phyloP scores from a whole-genome alignment of 208 protist genomes.

The Herpetomonas samuelpessoai region DNA sequence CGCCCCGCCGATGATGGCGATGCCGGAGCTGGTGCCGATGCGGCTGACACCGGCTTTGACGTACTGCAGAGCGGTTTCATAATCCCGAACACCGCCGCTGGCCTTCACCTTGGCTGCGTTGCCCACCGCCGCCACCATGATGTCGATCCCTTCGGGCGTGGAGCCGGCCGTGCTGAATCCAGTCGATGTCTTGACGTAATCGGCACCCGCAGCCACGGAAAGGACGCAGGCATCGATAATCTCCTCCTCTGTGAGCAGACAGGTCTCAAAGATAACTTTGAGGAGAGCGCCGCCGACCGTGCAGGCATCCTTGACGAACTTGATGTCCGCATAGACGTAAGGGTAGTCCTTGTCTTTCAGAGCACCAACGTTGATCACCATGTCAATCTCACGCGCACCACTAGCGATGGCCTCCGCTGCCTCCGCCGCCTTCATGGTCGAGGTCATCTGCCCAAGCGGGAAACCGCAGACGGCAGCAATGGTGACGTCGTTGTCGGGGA shows the following conservation, averaged over 20 bases:
- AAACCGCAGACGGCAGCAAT: slow-evolving; percentile 88
- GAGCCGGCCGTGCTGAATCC: slow-evolving; percentile 91
- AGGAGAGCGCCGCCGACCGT: slow-evolving; percentile 21
- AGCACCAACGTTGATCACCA: slow-evolving; percentile 93
- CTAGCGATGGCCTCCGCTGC: slow-evolving; percentile 46
- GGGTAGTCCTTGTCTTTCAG: slow-evolving; percentile 86
- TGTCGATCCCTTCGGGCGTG: slow-evolving; percentile 77
- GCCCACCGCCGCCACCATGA: slow-evolving; percentile 92
- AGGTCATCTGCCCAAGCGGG: slow-evolving; percentile 87
- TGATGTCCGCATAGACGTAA: slow-evolving; percentile 87
- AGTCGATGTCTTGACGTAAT: slow-evolving; percentile 96
- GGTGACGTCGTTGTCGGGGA: slow-evolving; percentile 36
- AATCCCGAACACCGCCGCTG: slow-evolving; percentile 88
- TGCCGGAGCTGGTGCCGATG: slow-evolving; percentile 91
- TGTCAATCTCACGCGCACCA: slow-evolving; percentile 94
- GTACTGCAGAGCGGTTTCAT: slow-evolving; percentile 70
- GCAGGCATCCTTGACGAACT: slow-evolving; percentile 55
- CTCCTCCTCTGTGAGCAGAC: slow-evolving; percentile 81
- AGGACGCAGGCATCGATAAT: slow-evolving; percentile 92
- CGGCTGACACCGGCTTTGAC: slow-evolving; percentile 75
- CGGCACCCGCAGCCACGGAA: slow-evolving; percentile 74
- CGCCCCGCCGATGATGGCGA: slow-evolving; percentile 57
- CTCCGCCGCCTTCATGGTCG: slow-evolving; percentile 84
- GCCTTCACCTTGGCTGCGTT: slow-evolving; percentile 84
- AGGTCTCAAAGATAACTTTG: slow-evolving; percentile 95